phyloP scores from a whole-genome alignment of 2,329 filamentous ascomycete species.

The Aspergillus vadensis region DNA sequence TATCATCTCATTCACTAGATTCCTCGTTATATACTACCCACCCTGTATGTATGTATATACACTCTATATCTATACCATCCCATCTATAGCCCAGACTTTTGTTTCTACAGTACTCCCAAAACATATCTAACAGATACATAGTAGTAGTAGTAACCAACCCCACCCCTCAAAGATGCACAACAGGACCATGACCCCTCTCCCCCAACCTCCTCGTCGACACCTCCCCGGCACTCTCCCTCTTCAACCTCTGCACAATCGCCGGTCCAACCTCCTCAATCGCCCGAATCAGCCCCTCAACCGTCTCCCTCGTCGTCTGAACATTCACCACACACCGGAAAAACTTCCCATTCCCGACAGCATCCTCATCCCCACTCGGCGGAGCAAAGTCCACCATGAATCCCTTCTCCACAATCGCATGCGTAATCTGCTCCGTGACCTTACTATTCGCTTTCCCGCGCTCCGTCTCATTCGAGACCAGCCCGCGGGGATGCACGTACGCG shows the following conservation, averaged over 20 bases:
- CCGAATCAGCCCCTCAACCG: constrained; percentile 63
- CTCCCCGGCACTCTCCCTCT: constrained; percentile 17
- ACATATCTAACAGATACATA: neutral
- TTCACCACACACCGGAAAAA: constrained; percentile 73
- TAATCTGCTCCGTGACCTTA: constrained; percentile 57
- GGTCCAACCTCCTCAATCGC: constrained; percentile 57
- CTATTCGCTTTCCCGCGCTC: constrained; percentile 53
- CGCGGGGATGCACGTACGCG: constrained; percentile 43
- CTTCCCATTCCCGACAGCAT: constrained; percentile 58
- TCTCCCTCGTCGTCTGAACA: constrained; percentile 60
- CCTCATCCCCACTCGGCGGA: constrained; percentile 51
- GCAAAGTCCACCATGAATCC: constrained; percentile 73
- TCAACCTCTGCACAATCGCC: constrained; percentile 34
- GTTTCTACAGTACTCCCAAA: neutral
- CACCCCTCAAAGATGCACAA: constrained; percentile 27
- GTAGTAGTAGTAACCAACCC: neutral
- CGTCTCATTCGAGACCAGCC: constrained; percentile 36
- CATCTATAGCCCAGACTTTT: too few species aligned
- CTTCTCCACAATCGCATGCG: constrained; percentile 54
- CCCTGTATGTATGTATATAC: neutral
- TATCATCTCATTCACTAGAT: too few species aligned
- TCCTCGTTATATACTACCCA: too few species aligned
- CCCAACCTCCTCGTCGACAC: constrained; percentile 29
- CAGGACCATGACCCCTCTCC: constrained; percentile 39
- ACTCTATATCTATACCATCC: neutral